Evolutionary conservation across 2,329 filamentous ascomycete genomes (phyloP).

Genomic region (Trichoderma brevicompactum): DNA sequence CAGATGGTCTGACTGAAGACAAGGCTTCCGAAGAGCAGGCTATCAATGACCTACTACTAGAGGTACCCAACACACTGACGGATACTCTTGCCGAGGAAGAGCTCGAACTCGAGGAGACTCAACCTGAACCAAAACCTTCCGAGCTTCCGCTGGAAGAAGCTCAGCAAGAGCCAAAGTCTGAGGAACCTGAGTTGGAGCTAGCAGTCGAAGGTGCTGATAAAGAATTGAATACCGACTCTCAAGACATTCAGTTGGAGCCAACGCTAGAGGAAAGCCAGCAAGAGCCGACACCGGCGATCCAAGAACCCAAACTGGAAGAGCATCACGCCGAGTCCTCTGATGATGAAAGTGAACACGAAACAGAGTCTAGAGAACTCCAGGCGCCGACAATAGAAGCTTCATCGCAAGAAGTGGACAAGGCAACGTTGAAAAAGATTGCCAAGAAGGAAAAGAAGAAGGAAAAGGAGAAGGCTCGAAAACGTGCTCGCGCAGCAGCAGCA

Average conservation of each 20-base stretch:
- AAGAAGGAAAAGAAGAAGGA: constrained; percentile 43
- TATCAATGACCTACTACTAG: neutral
- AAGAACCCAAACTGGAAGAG: neutral
- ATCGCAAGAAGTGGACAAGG: neutral
- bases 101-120: constrained; percentile 26
- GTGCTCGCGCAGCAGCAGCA: constrained; percentile 31
- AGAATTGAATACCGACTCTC: neutral
- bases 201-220: neutral
- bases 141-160: constrained; percentile 27
- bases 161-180: neutral
- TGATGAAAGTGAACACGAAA: neutral
- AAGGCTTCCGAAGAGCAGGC: neutral
- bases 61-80: neutral
- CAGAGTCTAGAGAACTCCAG: neutral
- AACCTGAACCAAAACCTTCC: neutral
- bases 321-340: neutral
- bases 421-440: constrained; percentile 30
- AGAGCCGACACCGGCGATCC: neutral
- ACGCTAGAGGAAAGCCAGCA: neutral
- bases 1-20: neutral
- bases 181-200: neutral
- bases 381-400: neutral
- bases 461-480: constrained; percentile 44
- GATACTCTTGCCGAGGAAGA: constrained; percentile 6
- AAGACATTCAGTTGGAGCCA: neutral